Evolutionary conservation across 352 stramenopile genomes (phyloP).

Genomic region (Saprolegnia diclina): DNA sequence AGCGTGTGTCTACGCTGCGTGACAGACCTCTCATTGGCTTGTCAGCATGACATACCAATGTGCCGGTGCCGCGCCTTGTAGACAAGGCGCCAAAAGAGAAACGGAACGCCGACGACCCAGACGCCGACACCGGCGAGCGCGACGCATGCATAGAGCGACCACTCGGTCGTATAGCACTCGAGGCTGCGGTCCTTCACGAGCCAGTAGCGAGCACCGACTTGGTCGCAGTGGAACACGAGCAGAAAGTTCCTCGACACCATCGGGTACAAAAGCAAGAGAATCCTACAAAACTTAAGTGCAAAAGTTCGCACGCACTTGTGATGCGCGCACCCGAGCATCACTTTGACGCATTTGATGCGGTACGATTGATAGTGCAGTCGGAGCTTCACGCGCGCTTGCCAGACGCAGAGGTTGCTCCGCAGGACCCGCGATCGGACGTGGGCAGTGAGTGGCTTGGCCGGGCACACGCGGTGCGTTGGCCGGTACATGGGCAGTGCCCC

Average conservation of each 20-base stretch:
- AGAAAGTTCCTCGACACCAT: constrained; percentile 71
- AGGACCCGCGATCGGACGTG: constrained; percentile 54
- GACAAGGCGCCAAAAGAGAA: constrained; percentile 70
- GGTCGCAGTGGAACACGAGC: constrained; percentile 71
- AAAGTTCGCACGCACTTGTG: neutral
- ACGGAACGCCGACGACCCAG: constrained; percentile 68
- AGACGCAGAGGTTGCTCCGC: constrained; percentile 64
- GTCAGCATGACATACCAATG: neutral
- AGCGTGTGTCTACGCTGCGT: constrained; percentile 36
- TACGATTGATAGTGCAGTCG: constrained; percentile 80
- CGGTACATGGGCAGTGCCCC: constrained; percentile 57
- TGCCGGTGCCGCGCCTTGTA: constrained; percentile 49
- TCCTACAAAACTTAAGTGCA: constrained; percentile 47
- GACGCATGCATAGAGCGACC: constrained; percentile 53
- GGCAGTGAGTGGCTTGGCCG: constrained; percentile 42
- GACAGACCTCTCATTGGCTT: neutral
- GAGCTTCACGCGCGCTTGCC: constrained; percentile 67
- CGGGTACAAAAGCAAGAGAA: constrained; percentile 66
- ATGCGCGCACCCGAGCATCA: neutral
- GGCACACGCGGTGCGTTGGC: constrained; percentile 46
- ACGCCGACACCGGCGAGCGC: constrained; percentile 46
- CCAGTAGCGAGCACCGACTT: constrained; percentile 52
- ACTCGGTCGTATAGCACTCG: constrained; percentile 56
- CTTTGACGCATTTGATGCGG: constrained; percentile 71
- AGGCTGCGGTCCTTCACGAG: constrained; percentile 53